Evolutionary conservation across 1,139 yeast species (phyloP), one percentile per base, ranked within the genome.

Genomic region (Kurtzmaniella quercitrusa): DNA sequence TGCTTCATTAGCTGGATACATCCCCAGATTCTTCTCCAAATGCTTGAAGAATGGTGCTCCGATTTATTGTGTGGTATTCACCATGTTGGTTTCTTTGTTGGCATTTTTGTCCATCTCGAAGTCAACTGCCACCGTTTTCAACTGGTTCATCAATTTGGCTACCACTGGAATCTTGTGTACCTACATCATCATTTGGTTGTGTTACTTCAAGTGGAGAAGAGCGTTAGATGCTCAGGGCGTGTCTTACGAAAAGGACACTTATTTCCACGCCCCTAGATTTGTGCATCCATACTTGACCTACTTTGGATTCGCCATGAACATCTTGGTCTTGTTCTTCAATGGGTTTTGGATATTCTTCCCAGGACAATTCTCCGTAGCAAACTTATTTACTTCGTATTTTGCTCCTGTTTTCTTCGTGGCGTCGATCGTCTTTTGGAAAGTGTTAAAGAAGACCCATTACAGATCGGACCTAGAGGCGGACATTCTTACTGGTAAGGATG

Each of bases 91-190:
- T 17, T 49, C 61, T 1, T 59, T 64, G 46, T 56, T 67, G 47
- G 54, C 68, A 1, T 67, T 52, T 50, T 62, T 68, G 52, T 62
- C 64, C 51, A 53, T 63, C 9, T 48, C 54, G 16, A 50, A 54
- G 31, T 51, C 65, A 4, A 57, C 70, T 12, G 59, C 57, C 33
- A 49, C 50, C n/a, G 73, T 66, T 2, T 66, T 68, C 54, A 60
- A 61, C 49, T 68, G 73, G 73, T 66, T 68, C 44, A 56, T 66
- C 48, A 66, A 66, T 50, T 62, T 68, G 52, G 58, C 68, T 40
- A 79, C 83, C 16, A 77, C 81, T 21, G 79, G 82, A 10, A 65
- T 78, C 40, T 71, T 79, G 51, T 61, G 77, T 47, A 70, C 79
- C 14, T 79, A 80, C 68, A 64, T 73, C 11, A 65, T 73, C 46